Conservation (phyloP, 202 grass and related monocot genomes). For the Dendrocalamus latiflorus region DNA sequence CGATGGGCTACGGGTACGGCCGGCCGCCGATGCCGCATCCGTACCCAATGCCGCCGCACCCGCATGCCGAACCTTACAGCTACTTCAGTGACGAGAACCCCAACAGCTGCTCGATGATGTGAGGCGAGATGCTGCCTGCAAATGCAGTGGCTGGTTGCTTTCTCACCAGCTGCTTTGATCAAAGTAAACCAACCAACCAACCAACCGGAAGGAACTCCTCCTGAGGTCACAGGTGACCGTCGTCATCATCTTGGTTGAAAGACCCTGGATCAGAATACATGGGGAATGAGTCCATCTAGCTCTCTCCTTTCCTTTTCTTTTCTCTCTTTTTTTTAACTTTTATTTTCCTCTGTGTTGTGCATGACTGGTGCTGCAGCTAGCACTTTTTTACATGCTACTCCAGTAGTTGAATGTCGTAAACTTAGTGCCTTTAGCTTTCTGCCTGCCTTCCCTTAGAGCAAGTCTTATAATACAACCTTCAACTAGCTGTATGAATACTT, state of each 20-base stretch:
- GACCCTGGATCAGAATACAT: constrained; percentile 22
- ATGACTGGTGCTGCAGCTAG: not conserved
- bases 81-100: no score
- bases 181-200: no score
- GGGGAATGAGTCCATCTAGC: constrained; percentile 42
- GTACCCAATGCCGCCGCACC: no score
- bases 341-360: constrained; percentile 18
- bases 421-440: no score
- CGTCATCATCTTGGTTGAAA: not conserved
- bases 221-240: constrained; percentile 4
- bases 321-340: constrained; percentile 1
- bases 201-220: not conserved
- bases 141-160: no score
- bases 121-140: constrained; percentile 2
- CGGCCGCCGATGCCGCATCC: no score
- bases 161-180: no score
- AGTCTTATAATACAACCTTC: no score
- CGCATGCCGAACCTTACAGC: no score
- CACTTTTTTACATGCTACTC: not conserved
- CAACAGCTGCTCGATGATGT: constrained; percentile 87
- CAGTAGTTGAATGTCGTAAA: not conserved
- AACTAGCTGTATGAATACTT: no score
- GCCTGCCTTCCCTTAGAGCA: no score
- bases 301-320: no score
- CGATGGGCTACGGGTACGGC: constrained; percentile 57